Percentiles rank a stretch among this genome's conserved stretches.
phyloP scores from a whole-genome alignment of 192 early-diverging fungal genomes.

The Umbelopsis vinacea region DNA sequence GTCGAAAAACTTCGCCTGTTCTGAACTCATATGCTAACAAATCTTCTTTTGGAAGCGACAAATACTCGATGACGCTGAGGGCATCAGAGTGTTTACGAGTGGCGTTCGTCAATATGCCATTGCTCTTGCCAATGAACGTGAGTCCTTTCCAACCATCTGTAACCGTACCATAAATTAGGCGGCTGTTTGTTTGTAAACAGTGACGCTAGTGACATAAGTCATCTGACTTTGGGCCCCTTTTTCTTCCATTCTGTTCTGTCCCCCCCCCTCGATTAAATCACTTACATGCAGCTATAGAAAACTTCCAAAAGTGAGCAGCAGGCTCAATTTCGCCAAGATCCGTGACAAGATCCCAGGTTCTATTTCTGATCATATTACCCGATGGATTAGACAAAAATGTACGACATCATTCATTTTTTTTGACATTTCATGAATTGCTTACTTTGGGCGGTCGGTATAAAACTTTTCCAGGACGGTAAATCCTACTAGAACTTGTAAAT shows the following conservation, averaged over 20 bases:
- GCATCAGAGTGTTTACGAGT: conserved; percentile 70
- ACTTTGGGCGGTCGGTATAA: conserved; percentile 49
- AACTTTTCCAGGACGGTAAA: conserved; percentile 75
- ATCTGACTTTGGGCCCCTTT: neutral
- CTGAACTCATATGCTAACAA: conserved; percentile 73
- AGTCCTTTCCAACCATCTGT: conserved; percentile 70
- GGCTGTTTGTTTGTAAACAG: neutral
- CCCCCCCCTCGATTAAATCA: neutral
- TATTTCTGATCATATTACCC: conserved; percentile 12
- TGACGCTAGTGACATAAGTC: neutral
- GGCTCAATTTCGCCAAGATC: conserved; percentile 41
- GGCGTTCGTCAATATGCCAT: conserved; percentile 67
- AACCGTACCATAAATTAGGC: neutral
- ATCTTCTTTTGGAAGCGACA: conserved; percentile 66
- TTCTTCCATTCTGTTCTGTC: neutral
- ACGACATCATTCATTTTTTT: neutral
- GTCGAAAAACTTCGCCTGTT: conserved; percentile 67
- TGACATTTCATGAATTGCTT: neutral
- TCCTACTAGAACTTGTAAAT: conserved; percentile 65
- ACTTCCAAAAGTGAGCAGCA: conserved; percentile 50
- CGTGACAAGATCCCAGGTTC: conserved; percentile 50
- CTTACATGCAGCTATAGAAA: conserved; percentile 54
- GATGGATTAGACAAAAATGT: neutral
- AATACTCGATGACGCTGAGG: conserved; percentile 66
- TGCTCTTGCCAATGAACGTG: conserved; percentile 78